These are phyloP conservation scores for Paulownia fortunei DNA, from an alignment of 257 asterid species.

Conservation along the genomic window DNA sequence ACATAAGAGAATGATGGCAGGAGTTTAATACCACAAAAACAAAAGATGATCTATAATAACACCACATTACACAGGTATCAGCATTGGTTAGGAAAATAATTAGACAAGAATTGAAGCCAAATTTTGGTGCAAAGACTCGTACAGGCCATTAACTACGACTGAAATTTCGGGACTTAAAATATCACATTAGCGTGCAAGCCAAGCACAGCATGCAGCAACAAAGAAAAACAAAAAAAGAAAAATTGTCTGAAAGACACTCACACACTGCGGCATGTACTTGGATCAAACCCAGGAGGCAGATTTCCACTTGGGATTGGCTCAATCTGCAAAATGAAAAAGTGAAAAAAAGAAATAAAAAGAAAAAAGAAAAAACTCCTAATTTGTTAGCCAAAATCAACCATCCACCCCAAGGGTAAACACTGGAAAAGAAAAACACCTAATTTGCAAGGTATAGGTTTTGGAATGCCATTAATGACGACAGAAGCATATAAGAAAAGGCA, in stretches of 20 bases:
- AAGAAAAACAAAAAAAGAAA: conserved; percentile 1
- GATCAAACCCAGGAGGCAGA: conserved; percentile 99
- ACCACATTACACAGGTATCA: neutral
- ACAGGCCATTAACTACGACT: neutral
- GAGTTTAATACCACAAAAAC: neutral
- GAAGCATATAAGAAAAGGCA: neutral
- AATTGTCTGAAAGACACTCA: conserved; percentile 60
- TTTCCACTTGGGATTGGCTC: conserved; percentile 98
- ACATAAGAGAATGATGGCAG: conserved; percentile 10
- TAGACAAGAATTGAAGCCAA: conserved; percentile 4
- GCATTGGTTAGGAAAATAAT: conserved; percentile 1
- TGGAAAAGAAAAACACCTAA: neutral
- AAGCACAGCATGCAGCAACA: conserved; percentile 17
- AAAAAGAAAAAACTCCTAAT: conserved; percentile 22
- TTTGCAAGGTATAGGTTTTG: neutral
- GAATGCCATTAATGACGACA: neutral
- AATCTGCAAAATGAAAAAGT: conserved; percentile 66
- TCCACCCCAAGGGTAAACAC: neutral
- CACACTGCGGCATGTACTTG: conserved; percentile 98
- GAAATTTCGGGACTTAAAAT: neutral
- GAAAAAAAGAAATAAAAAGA: conserved; percentile 29
- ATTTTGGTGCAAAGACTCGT: neutral
- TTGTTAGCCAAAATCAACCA: conserved; percentile 8
- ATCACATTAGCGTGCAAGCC: conserved; percentile 6
- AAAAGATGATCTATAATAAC: neutral